Evolutionary conservation across 2,329 filamentous ascomycete genomes (phyloP), one percentile per base, ranked within the genome.

Genomic region (Pseudogymnoascus sp.): DNA sequence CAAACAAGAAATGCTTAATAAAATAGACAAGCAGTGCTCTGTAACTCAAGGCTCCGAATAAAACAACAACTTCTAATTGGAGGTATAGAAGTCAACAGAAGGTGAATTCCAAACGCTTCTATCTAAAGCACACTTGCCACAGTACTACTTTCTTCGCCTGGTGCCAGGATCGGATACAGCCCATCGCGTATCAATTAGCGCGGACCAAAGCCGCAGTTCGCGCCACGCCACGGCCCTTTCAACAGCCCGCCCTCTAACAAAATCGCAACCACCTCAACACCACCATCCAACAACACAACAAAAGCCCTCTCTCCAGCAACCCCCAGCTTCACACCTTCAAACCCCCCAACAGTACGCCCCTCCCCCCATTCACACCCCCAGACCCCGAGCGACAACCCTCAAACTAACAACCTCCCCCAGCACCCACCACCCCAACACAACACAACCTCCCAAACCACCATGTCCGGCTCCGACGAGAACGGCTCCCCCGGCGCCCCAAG

Each of bases 381-480:
- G 10, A 5, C 7, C n/a, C 38, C 16, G 16, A 4, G 7, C n/a
- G n/a, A 59, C 26, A 59, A 26, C 24, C 24, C 24, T 26, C 19
- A 59, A 59, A n/a, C 13, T 7, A 5, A 37, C 42, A 47, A 19
- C 42, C 42, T 26, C 14, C 42, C 5, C 19, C 16, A 50, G 19
- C 33, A 26, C 60, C 29, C 24, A 61, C 24, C n/a, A 44, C 29
- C 14, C 19, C 19, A 19, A 19, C 19, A 19, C 19, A 19, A 47
- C 50, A 61, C 19, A 16, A 42, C 50, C 29, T 19, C 44, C 3
- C 24, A 26, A 26, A 26, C 24, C 26, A 72, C 63, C 26, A 74
- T 74, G 72, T 72, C 72, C 59, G 69, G 65, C 42, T 67, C 68
- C 50, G 78, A 79, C 66, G 79, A 81, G 65, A 79, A 80, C 66